phyloP scores from a whole-genome alignment of 371 early-diverging fungal genomes.

The Apophysomyces ossiformis region DNA sequence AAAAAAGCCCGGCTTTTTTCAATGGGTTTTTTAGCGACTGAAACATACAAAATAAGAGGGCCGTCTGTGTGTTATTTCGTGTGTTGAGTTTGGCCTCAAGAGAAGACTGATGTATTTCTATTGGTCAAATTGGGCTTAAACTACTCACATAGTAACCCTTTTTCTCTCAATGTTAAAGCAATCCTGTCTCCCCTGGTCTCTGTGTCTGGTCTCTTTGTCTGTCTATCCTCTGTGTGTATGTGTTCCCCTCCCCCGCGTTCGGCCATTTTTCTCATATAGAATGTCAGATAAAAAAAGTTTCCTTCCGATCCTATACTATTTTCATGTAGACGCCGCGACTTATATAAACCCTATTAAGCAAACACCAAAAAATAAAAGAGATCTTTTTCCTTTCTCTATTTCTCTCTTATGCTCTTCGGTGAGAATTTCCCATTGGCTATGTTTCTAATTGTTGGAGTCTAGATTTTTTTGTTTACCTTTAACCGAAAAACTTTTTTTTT shows the following conservation, averaged over 20 bases:
- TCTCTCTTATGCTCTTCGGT: constrained; percentile 1
- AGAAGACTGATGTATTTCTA: too few species aligned
- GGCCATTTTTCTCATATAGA: not conserved
- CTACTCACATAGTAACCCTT: constrained; percentile 7
- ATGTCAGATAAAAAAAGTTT: too few species aligned
- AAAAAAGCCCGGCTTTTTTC: constrained; percentile 21
- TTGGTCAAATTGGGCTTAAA: not conserved
- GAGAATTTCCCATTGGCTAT: constrained; percentile 15
- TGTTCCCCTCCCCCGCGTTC: constrained; percentile 5
- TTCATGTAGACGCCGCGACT: constrained; percentile 12
- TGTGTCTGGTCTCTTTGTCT: too few species aligned
- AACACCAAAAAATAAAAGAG: constrained; percentile 11
- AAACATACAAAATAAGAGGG: constrained; percentile 32
- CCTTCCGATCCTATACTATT: constrained; percentile 14
- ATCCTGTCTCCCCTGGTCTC: too few species aligned
- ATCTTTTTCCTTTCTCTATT: too few species aligned
- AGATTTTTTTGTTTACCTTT: constrained; percentile 19
- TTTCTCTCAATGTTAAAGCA: constrained; percentile 10
- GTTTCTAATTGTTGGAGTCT: constrained; percentile 16
- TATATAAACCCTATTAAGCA: not conserved
- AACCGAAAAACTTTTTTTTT: constrained; percentile 14
- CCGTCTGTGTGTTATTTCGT: too few species aligned
- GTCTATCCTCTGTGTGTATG: constrained; percentile 3
- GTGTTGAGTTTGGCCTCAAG: not conserved
- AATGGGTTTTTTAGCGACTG: constrained; percentile 8